Percentiles rank a stretch among this genome's conserved stretches.
Conservation (phyloP, 805 yeast genomes). For the Tetrapisispora namnaoensis region DNA sequence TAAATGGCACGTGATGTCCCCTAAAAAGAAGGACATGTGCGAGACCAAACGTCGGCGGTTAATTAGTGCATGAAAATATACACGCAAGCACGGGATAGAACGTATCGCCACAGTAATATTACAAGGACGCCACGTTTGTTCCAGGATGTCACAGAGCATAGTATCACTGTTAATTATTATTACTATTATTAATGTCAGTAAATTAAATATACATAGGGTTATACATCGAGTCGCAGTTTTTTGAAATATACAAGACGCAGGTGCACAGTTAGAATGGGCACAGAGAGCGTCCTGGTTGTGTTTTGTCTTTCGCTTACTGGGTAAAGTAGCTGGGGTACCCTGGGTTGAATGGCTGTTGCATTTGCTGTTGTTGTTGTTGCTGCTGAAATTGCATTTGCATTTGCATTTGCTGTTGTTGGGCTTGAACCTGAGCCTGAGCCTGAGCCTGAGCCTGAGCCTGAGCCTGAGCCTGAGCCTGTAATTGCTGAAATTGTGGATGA, state of each 20-base stretch:
- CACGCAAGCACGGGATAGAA: too few species aligned
- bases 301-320: constrained; percentile 1
- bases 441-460: constrained; percentile 5
- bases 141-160: too few species aligned
- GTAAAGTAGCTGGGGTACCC: constrained; percentile 7
- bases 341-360: constrained; percentile 10
- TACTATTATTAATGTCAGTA: too few species aligned
- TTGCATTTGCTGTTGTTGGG: constrained; percentile 12
- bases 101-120: too few species aligned
- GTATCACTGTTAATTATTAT: too few species aligned
- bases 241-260: too few species aligned
- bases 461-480: constrained; percentile 4
- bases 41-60: not conserved
- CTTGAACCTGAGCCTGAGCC: constrained; percentile 9
- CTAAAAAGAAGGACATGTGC: too few species aligned
- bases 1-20: not conserved
- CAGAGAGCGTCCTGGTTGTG: not conserved
- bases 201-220: too few species aligned
- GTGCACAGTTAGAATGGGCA: too few species aligned
- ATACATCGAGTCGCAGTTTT: too few species aligned
- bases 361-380: constrained; percentile 16
- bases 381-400: constrained; percentile 4
- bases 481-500: constrained; percentile 25
- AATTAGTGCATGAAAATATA: not conserved
- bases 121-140: too few species aligned